Evolutionary conservation across 176 grass and related monocot species (phyloP).

Genomic region (Musa itinerans): DNA sequence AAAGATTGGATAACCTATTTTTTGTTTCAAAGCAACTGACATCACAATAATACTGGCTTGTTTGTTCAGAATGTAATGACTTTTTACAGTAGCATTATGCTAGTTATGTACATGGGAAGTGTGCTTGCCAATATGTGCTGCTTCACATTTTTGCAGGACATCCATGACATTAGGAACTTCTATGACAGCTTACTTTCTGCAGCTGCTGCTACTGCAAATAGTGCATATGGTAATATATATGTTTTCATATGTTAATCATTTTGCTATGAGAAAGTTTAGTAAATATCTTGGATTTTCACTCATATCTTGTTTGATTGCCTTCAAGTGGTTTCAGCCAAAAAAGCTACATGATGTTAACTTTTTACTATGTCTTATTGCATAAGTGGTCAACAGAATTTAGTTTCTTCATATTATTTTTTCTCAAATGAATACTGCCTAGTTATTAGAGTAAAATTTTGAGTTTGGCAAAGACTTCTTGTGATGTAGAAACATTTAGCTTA

Average conservation of each 20-base stretch:
- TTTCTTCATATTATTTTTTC: too few relatives aligned
- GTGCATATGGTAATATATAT: conserved; percentile 61
- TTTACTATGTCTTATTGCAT: too few relatives aligned
- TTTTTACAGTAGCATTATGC: background rate
- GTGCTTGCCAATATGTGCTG: background rate
- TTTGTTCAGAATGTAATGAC: background rate
- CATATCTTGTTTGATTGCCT: background rate
- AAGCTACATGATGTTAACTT: too few relatives aligned
- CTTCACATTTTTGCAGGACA: conserved; percentile 44
- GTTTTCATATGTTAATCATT: background rate
- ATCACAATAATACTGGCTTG: background rate
- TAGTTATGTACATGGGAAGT: conserved; percentile 14
- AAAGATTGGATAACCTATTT: too few relatives aligned
- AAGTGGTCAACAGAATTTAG: too few relatives aligned
- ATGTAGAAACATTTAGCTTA: too few relatives aligned
- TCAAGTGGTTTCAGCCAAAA: too few relatives aligned
- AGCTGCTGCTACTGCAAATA: conserved; percentile 80
- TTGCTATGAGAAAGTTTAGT: background rate
- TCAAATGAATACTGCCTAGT: too few relatives aligned
- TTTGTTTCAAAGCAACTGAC: too few relatives aligned
- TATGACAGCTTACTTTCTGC: conserved; percentile 93
- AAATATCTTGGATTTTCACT: background rate
- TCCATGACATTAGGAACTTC: conserved; percentile 70
- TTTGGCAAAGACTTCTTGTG: too few relatives aligned
- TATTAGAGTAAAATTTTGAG: too few relatives aligned